phyloP scores from a whole-genome alignment of 352 stramenopile genomes.

The Phytophthora brassicae region DNA sequence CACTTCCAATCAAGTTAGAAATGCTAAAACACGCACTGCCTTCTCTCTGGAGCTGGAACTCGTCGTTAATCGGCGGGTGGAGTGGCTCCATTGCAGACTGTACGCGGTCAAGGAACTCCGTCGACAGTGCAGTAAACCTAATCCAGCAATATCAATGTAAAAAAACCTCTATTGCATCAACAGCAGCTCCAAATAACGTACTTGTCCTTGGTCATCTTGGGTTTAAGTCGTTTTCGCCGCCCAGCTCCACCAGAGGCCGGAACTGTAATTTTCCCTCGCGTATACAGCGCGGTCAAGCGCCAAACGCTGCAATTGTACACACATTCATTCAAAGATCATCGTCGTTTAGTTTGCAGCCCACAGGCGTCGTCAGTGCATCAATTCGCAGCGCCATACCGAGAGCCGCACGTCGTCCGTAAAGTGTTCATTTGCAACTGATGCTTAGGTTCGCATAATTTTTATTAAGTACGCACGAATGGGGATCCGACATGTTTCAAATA shows the following conservation, averaged over 20 bases:
- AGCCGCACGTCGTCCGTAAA: slow-evolving; percentile 13
- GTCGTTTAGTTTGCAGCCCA: slow-evolving; percentile 2
- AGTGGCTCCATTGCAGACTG: slow-evolving; percentile 59
- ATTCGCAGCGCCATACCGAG: slow-evolving; percentile 23
- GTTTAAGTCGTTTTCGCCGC: slow-evolving; percentile 42
- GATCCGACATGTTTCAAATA: too few relatives aligned
- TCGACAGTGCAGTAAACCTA: slow-evolving; percentile 57
- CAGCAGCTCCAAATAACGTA: slow-evolving; percentile 11
- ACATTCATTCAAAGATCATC: slow-evolving; percentile 1
- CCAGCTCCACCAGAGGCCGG: slow-evolving; percentile 18
- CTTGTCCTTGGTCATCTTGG: slow-evolving; percentile 59
- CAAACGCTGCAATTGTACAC: slow-evolving; percentile 10
- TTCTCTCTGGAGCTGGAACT: slow-evolving; percentile 53
- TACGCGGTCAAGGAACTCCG: slow-evolving; percentile 67
- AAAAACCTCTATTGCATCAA: neutral
- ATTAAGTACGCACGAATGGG: slow-evolving; percentile 15
- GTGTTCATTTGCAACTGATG: slow-evolving; percentile 9
- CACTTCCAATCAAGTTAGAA: neutral
- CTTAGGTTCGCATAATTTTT: neutral
- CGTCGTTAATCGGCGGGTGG: slow-evolving; percentile 59
- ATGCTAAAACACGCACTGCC: slow-evolving; percentile 25
- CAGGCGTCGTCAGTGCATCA: neutral
- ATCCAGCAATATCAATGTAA: neutral
- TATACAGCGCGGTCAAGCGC: slow-evolving; percentile 15
- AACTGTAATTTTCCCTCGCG: slow-evolving; percentile 43